Evolutionary conservation across 2,329 filamentous ascomycete genomes (phyloP).

Genomic region (Aspergillus nomiae): DNA sequence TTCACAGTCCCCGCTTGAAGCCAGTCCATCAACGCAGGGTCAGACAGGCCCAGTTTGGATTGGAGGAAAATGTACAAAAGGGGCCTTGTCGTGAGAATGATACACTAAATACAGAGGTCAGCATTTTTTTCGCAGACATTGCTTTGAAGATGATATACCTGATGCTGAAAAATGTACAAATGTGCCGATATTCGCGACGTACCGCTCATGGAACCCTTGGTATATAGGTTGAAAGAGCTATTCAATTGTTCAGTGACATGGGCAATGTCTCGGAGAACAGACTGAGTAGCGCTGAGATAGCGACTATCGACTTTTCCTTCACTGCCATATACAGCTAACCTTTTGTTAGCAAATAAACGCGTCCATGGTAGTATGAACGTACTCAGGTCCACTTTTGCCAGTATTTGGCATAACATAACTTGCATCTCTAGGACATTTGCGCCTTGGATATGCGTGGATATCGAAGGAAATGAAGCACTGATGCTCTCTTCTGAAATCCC

Average conservation of each 20-base stretch:
- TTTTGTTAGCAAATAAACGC: too few relatives aligned
- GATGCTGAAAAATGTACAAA: conserved; percentile 36
- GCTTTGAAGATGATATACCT: conserved; percentile 25
- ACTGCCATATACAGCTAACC: conserved; percentile 38
- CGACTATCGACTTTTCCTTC: conserved; percentile 29
- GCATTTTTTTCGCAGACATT: neutral
- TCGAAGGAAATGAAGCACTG: conserved; percentile 43
- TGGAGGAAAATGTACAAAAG: conserved; percentile 44
- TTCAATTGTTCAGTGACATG: conserved; percentile 38
- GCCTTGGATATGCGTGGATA: conserved; percentile 43
- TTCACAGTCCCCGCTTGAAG: conserved; percentile 31
- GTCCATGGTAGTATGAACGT: too few relatives aligned
- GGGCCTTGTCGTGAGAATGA: conserved; percentile 41
- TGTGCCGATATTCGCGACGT: conserved; percentile 42
- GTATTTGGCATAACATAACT: too few relatives aligned
- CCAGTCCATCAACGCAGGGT: conserved; percentile 23
- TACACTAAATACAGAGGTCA: conserved; percentile 27
- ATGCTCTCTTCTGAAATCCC: conserved; percentile 54
- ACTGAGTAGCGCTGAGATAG: conserved; percentile 37
- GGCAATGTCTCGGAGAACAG: conserved; percentile 36
- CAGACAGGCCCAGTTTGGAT: conserved; percentile 23
- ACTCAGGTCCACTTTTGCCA: too few relatives aligned
- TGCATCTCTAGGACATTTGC: conserved; percentile 25
- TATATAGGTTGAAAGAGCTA: conserved; percentile 34
- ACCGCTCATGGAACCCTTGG: conserved; percentile 31